Percentiles rank a stretch among this genome's conserved stretches.
Evolutionary conservation across 176 grass and related monocot genomes (phyloP).

Genomic region (Eragrostis curvula): DNA sequence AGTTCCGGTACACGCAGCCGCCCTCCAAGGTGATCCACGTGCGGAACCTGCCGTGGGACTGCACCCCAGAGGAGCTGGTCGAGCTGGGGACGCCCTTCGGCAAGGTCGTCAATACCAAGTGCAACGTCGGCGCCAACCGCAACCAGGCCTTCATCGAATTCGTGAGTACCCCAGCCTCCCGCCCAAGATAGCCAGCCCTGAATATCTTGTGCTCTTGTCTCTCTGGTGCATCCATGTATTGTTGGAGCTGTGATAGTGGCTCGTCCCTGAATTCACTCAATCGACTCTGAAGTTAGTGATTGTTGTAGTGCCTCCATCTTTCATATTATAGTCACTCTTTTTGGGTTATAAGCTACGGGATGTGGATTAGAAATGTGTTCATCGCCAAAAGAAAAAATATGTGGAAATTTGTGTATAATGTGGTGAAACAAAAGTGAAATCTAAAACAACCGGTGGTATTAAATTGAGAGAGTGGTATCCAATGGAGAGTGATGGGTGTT

Average conservation of each 20-base stretch:
- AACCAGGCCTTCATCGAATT: slow-evolving; percentile 98
- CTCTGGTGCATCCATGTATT: slow-evolving; percentile 4
- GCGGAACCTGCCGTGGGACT: slow-evolving; percentile 93
- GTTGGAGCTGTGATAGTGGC: not conserved
- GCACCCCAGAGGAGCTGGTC: slow-evolving; percentile 83
- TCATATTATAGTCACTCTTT: not conserved
- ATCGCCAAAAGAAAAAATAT: not conserved
- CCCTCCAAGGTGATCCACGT: slow-evolving; percentile 95
- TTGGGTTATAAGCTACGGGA: not conserved
- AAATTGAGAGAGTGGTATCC: not conserved
- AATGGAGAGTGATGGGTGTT: slow-evolving; percentile 2
- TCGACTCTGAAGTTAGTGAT: not conserved
- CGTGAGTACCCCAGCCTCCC: slow-evolving; percentile 50
- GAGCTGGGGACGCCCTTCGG: slow-evolving; percentile 92
- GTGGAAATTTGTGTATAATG: slow-evolving; percentile 16
- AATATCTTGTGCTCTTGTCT: not conserved
- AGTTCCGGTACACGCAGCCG: slow-evolving; percentile 91
- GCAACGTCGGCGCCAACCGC: slow-evolving; percentile 89
- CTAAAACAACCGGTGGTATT: not conserved
- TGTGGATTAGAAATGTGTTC: not conserved
- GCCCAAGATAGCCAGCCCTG: not conserved
- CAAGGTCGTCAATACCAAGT: slow-evolving; percentile 93
- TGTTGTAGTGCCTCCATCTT: not conserved
- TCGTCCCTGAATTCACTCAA: not conserved
- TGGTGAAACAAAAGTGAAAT: slow-evolving; percentile 6